These are phyloP conservation scores for Pyrenula aspistea DNA, from an alignment of 495 filamentous ascomycete species.

Conservation along the genomic window DNA sequence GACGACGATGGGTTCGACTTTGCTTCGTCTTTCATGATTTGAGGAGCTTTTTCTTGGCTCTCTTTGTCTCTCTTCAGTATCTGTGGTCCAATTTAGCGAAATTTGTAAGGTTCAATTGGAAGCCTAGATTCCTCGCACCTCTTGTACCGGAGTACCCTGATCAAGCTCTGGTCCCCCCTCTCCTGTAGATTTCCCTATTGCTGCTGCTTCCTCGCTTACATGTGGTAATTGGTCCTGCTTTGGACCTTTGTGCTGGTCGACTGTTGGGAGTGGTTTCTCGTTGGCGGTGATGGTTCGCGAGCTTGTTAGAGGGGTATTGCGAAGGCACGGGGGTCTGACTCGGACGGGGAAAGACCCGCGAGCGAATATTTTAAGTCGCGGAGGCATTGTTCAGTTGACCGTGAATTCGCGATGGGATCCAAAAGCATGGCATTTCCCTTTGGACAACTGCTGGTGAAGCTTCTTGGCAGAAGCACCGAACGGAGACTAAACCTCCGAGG, in stretches of 20 bases:
- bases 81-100: slow-evolving; percentile 22
- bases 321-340: neutral
- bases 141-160: slow-evolving; percentile 53
- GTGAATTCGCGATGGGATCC: too few species aligned
- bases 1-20: slow-evolving; percentile 7
- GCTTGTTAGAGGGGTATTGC: neutral
- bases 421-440: too few species aligned
- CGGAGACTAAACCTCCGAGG: too few species aligned
- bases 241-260: slow-evolving; percentile 29
- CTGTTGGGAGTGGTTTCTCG: slow-evolving; percentile 23
- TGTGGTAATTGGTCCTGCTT: slow-evolving; percentile 44
- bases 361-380: neutral
- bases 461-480: too few species aligned
- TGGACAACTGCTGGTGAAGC: too few species aligned
- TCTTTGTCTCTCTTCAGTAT: slow-evolving; percentile 53
- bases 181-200: slow-evolving; percentile 33
- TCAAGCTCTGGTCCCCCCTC: slow-evolving; percentile 43
- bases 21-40: slow-evolving; percentile 51
- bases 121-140: slow-evolving; percentile 37
- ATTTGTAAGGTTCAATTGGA: neutral
- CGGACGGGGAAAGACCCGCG: neutral
- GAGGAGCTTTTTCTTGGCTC: slow-evolving; percentile 50
- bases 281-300: slow-evolving; percentile 12
- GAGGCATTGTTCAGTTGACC: too few species aligned
- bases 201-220: slow-evolving; percentile 54